These are phyloP conservation scores for Rhizopogon sp. DNA, from an alignment of 768 basidiomycete species.

Conservation along the genomic window DNA sequence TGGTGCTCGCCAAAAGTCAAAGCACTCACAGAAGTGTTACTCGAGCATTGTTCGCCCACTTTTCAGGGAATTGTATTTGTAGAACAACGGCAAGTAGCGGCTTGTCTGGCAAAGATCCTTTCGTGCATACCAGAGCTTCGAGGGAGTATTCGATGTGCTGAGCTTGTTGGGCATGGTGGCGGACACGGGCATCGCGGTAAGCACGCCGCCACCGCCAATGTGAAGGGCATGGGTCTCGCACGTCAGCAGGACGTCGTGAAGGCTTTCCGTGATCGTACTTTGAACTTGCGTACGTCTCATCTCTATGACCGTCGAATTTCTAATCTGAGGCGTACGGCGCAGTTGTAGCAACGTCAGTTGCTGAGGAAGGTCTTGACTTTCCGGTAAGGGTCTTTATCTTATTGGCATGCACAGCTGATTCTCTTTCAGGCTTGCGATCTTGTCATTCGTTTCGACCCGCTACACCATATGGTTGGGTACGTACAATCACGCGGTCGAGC, in stretches of 20 bases:
- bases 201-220: conserved; percentile 25
- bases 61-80: conserved; percentile 89
- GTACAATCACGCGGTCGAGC: conserved; percentile 89
- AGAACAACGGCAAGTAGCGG: conserved; percentile 77
- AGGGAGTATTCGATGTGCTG: conserved; percentile 52
- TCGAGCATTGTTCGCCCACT: conserved; percentile 41
- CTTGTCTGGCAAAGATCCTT: conserved; percentile 61
- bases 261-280: conserved; percentile 56
- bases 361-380: conserved; percentile 91
- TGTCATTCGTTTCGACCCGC: conserved; percentile 78
- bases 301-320: not conserved
- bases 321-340: not conserved
- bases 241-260: conserved; percentile 57
- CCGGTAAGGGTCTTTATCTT: conserved; percentile 40
- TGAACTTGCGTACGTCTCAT: conserved; percentile 59
- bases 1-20: conserved; percentile 76
- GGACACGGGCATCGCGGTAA: conserved; percentile 24
- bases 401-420: not conserved
- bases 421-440: conserved; percentile 73
- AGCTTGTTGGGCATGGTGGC: conserved; percentile 69
- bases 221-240: conserved; percentile 46
- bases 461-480: conserved; percentile 82
- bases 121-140: conserved; percentile 52
- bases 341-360: conserved; percentile 84
- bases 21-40: conserved; percentile 56